Evolutionary conservation across 176 grass and related monocot species (phyloP).

Genomic region (Bothriochloa decipiens): DNA sequence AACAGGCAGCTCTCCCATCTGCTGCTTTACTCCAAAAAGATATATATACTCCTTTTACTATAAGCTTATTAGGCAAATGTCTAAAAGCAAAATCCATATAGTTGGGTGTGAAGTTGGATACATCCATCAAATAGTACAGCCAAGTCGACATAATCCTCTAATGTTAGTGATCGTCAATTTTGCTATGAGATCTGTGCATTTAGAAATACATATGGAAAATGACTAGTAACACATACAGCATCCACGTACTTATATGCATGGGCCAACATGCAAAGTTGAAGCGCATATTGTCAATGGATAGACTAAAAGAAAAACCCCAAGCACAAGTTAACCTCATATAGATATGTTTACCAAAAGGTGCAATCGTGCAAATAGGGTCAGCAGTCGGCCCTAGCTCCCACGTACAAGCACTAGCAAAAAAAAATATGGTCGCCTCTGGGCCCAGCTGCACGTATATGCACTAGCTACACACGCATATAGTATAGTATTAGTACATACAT

Average conservation of each 20-base stretch:
- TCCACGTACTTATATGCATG: background rate
- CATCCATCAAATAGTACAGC: background rate
- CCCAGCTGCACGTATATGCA: constrained; percentile 21
- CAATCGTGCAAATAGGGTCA: background rate
- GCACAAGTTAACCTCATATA: no score
- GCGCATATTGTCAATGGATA: background rate
- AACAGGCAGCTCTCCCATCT: no score
- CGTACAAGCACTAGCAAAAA: background rate
- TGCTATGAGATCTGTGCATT: background rate
- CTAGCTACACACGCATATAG: background rate
- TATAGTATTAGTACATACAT: background rate
- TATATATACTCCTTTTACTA: background rate
- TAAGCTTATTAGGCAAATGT: background rate
- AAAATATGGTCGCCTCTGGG: background rate
- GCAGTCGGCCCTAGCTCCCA: background rate
- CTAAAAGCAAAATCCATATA: background rate
- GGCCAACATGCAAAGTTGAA: background rate
- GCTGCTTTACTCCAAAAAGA: no score
- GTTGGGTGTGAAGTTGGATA: background rate
- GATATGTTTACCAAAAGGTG: background rate
- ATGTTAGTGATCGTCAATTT: background rate
- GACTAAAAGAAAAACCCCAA: background rate
- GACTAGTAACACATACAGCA: background rate
- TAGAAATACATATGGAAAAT: background rate
- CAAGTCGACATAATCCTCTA: background rate